Evolutionary conservation across 1,284 basidiomycete genomes (phyloP).

Genomic region (Ceratobasidium sp.): DNA sequence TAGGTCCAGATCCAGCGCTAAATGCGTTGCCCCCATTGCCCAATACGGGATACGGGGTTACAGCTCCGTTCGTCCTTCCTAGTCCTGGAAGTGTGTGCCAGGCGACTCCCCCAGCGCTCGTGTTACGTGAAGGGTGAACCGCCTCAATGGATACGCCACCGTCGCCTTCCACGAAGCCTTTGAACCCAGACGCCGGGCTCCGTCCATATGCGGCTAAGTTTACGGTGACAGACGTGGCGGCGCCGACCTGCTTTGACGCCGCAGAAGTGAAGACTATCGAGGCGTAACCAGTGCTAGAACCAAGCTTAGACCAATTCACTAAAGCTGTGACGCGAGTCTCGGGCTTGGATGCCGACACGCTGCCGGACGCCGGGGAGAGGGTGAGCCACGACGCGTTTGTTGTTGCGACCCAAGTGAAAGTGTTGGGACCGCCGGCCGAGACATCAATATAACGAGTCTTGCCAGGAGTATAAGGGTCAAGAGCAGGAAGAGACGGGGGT

Average conservation of each 20-base stretch:
- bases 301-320: conserved; percentile 74
- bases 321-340: conserved; percentile 70
- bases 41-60: conserved; percentile 71
- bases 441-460: conserved; percentile 71
- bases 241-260: conserved; percentile 61
- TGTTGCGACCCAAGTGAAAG: conserved; percentile 69
- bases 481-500: conserved; percentile 62
- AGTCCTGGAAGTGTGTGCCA: conserved; percentile 73
- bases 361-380: conserved; percentile 64
- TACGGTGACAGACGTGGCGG: conserved; percentile 28
- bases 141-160: conserved; percentile 77
- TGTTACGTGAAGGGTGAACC: conserved; percentile 68
- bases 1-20: conserved; percentile 71
- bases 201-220: conserved; percentile 31
- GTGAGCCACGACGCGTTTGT: conserved; percentile 69
- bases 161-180: conserved; percentile 73
- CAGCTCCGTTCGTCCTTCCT: conserved; percentile 70
- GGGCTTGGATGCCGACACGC: conserved; percentile 64
- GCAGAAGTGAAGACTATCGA: conserved; percentile 65
- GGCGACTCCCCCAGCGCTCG: conserved; percentile 64
- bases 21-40: conserved; percentile 68
- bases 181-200: conserved; percentile 32
- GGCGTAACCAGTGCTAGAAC: conserved; percentile 57
- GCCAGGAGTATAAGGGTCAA: conserved; percentile 70
- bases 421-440: conserved; percentile 69